Evolutionary conservation across 371 early-diverging fungal genomes (phyloP).

Genomic region (Syncephalis fuscata): DNA sequence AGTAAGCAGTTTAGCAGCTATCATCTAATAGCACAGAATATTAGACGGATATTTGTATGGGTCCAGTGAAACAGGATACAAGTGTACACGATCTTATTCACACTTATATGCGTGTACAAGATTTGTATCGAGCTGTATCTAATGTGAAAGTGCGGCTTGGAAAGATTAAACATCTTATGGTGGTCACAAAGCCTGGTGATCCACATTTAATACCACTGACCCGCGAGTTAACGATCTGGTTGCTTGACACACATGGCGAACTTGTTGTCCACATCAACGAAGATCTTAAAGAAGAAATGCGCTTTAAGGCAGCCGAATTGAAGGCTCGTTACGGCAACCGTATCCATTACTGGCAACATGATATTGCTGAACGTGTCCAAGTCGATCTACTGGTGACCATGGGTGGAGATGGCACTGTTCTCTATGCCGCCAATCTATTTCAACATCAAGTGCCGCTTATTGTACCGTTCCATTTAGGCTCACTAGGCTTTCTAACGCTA

Average conservation of each 20-base stretch:
- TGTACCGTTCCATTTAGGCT: slow-evolving; percentile 75
- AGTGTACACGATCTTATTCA: too few relatives aligned
- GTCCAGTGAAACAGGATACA: too few relatives aligned
- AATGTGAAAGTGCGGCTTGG: too few relatives aligned
- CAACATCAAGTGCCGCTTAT: slow-evolving; percentile 75
- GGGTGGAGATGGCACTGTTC: slow-evolving; percentile 80
- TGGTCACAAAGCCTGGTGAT: slow-evolving; percentile 86
- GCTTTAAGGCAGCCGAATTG: slow-evolving; percentile 25
- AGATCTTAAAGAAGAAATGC: slow-evolving; percentile 26
- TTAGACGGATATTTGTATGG: too few relatives aligned
- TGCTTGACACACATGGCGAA: slow-evolving; percentile 24
- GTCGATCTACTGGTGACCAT: slow-evolving; percentile 27
- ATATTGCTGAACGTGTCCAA: slow-evolving; percentile 23
- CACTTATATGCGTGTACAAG: too few relatives aligned
- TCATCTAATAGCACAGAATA: too few relatives aligned
- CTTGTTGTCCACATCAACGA: slow-evolving; percentile 28
- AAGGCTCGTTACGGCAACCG: slow-evolving; percentile 24
- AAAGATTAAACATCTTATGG: slow-evolving; percentile 39
- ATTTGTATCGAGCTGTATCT: too few relatives aligned
- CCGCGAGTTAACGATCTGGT: slow-evolving; percentile 61
- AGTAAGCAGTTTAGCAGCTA: too few relatives aligned
- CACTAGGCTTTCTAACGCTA: slow-evolving; percentile 80
- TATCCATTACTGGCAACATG: slow-evolving; percentile 58
- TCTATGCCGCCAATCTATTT: slow-evolving; percentile 78
- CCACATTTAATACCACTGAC: slow-evolving; percentile 52